Percentiles rank a stretch among this genome's conserved stretches.
Conservation (phyloP, 805 yeast species). For the Sugiyamaella floridensis region DNA sequence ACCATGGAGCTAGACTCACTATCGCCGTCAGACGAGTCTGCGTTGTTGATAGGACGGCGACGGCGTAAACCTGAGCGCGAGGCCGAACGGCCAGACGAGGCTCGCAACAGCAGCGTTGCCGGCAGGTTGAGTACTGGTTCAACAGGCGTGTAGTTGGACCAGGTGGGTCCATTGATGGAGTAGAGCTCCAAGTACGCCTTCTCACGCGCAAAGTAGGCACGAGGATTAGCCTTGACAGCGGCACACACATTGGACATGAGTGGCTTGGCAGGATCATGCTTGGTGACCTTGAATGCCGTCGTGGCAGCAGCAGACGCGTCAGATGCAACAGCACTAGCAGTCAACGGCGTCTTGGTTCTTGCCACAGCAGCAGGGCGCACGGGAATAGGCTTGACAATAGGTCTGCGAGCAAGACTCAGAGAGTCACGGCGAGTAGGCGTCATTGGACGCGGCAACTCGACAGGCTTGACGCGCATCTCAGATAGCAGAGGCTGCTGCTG, state of each 20-base stretch:
- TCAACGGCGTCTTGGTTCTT: background rate
- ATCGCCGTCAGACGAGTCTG: background rate
- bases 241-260: constrained; percentile 29
- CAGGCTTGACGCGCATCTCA: background rate
- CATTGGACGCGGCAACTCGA: background rate
- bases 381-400: background rate
- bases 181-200: constrained; percentile 26
- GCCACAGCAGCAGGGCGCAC: background rate
- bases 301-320: background rate
- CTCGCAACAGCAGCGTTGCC: constrained; percentile 1
- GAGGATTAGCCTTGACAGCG: constrained; percentile 25
- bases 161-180: constrained; percentile 27
- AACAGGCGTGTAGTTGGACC: constrained; percentile 24
- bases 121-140: constrained; percentile 10
- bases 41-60: background rate
- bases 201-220: constrained; percentile 25
- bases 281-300: constrained; percentile 10
- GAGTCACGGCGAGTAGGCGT: background rate
- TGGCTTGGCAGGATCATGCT: constrained; percentile 17
- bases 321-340: no score
- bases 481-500: background rate
- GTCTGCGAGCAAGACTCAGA: background rate
- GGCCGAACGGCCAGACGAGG: background rate
- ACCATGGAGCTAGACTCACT: background rate
- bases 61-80: constrained; percentile 1